phyloP scores from a whole-genome alignment of 2,329 filamentous ascomycete species.

The Alternaria arborescens region DNA sequence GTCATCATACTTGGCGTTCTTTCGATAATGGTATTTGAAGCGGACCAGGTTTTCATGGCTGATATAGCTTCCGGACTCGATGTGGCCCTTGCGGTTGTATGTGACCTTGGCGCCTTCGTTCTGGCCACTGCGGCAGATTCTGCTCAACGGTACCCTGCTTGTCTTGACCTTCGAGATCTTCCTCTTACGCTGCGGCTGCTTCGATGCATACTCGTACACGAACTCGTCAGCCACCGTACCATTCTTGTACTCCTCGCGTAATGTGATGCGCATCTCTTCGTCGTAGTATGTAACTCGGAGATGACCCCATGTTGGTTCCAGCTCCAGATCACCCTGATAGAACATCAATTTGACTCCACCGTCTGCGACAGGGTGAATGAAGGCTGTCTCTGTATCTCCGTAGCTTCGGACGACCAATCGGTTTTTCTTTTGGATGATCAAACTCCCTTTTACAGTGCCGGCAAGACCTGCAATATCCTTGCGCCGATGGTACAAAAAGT shows the following conservation, averaged over 20 bases:
- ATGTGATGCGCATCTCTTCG: constrained; percentile 55
- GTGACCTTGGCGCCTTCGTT: constrained; percentile 58
- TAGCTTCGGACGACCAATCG: constrained; percentile 58
- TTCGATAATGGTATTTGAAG: constrained; percentile 65
- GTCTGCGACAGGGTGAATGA: constrained; percentile 51
- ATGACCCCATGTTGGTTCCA: constrained; percentile 57
- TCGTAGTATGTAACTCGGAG: constrained; percentile 60
- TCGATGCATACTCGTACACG: constrained; percentile 57
- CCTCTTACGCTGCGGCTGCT: constrained; percentile 39
- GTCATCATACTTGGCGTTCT: constrained; percentile 62
- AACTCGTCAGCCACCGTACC: constrained; percentile 58
- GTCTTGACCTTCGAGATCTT: constrained; percentile 51
- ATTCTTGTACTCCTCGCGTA: constrained; percentile 57
- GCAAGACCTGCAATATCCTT: constrained; percentile 58
- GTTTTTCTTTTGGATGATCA: constrained; percentile 58
- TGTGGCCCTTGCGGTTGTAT: constrained; percentile 63
- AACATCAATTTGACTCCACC: constrained; percentile 51
- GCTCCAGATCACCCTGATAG: constrained; percentile 51
- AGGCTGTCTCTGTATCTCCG: constrained; percentile 60
- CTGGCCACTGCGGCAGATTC: constrained; percentile 58
- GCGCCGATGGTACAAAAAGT: constrained; percentile 61
- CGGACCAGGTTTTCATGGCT: constrained; percentile 61
- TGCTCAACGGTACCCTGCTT: constrained; percentile 50
- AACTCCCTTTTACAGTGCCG: constrained; percentile 60
- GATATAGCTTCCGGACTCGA: constrained; percentile 63